Base-by-base conservation (phyloP, 768 basidiomycete species). In the Gloeophyllum trabeum region DNA sequence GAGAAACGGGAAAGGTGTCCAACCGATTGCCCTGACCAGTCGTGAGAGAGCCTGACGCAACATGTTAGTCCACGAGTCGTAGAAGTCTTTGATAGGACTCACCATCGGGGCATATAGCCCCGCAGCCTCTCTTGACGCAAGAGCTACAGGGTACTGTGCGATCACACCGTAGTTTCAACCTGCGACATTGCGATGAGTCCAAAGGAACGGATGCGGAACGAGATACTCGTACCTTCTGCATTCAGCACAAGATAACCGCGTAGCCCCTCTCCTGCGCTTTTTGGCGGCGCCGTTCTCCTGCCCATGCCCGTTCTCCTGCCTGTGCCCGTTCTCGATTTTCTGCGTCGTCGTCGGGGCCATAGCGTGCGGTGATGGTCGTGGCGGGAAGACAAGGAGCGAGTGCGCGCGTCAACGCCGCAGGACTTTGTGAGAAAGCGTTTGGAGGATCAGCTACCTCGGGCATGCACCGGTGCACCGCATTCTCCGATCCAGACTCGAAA, bases 11-110 rank as follows among this genome's bases (percentile, higher is more conserved):
- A 37, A 25, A 35, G 18, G 12, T 32, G n/a, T 41, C 63, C 38
- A 50, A 81, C 82, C 81, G 75, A 66, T 85, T 86, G 13, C 84
- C 85, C 58, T 85, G 79, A 5, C 85, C 85, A 37, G 85, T 87
- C 6, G 83, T 86, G 35, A 87, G 63, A 7, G 82, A 84, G 40
- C 83, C 82, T 84, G 66, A 22, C 41, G 37, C 44, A 39, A 37
- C n/a, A n/a, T n/a, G n/a, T n/a, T n/a, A n/a, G n/a, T n/a, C n/a
- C n/a, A n/a, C n/a, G n/a, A n/a, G n/a, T n/a, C n/a, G n/a, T n/a
- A n/a, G n/a, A n/a, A n/a, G n/a, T n/a, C n/a, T n/a, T 41, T 46
- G 42, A 41, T 26, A 30, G 43, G 34, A 46, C 62, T 47, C 46
- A 76, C 78, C 71, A 70, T 88, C 85, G 39, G 85, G 85, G 57